Base-by-base conservation (phyloP, 345 rosid species). In the Sisymbrium irio region DNA sequence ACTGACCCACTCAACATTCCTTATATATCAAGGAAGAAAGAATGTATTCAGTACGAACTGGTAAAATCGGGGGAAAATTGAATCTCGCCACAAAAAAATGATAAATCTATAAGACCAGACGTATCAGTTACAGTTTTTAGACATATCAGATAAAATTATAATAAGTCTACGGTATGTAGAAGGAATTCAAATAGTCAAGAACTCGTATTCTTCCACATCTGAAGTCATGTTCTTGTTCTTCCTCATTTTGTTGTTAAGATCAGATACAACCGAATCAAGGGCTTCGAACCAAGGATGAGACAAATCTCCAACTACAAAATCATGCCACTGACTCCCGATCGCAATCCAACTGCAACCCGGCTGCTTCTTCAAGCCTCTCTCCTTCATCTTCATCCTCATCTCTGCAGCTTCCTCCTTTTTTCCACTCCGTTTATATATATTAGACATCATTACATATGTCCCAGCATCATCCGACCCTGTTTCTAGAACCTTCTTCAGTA, bases 321-420 rank as follows among this genome's bases (percentile, higher is more conserved):
- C 80, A 70, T 85, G 81, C 60, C 56, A 74, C 67, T 60, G 79
- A 49, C 77, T 83, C 68, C 76, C 83, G 9, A 87, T 59, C 65
- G 74, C 77, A 67, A 88, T 70, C 95, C 97, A 91, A 77, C 97
- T 88, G 61, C 89, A 84, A 27, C 97, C 92, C 0, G 97, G 95
- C 62, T 76, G 87, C 67, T 91, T 91, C 84, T 87, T 88, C 68
- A 91, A 62, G 33, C 89, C 89, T 61, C 63, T 84, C 14, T 80
- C 83, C 82, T 89, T 89, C 91, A 91, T 83, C 72, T 55, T 62
- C 72, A 37, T 69, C 72, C 92, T 84, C 80, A 85, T 60, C 55
- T 75, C 77, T 14, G 81, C 79, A 47, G 89, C 91, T 22, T 87
- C 85, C 63, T 78, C 72, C 85, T 82, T 81, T 75, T 79, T 80